Evolutionary conservation across 2,329 filamentous ascomycete species (phyloP).

Genomic region (Colletotrichum sp.): DNA sequence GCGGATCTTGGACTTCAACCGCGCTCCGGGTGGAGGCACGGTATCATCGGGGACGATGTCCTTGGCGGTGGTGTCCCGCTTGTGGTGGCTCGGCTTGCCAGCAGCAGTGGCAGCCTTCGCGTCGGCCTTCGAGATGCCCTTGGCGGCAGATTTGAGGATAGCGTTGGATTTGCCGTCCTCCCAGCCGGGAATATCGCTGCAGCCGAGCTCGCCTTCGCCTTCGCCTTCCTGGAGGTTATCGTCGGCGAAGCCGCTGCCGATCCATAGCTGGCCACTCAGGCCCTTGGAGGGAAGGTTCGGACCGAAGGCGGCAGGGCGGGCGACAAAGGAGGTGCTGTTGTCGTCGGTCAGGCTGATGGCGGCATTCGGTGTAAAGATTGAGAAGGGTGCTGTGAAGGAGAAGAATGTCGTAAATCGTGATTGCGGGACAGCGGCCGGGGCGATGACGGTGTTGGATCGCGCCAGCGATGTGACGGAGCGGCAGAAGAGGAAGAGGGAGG

Average conservation of each 20-base stretch:
- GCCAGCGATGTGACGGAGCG: constrained; percentile 52
- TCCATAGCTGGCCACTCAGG: constrained; percentile 89
- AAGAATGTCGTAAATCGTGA: constrained; percentile 63
- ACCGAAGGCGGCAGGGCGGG: constrained; percentile 91
- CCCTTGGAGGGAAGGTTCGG: constrained; percentile 77
- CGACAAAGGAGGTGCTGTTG: constrained; percentile 96
- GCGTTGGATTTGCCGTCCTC: constrained; percentile 61
- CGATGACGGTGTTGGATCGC: constrained; percentile 20
- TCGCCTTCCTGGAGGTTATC: constrained; percentile 69
- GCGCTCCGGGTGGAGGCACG: constrained; percentile 21
- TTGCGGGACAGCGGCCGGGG: constrained; percentile 29
- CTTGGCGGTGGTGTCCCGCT: constrained; percentile 35
- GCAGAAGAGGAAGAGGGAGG: constrained; percentile 59
- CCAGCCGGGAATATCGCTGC: constrained; percentile 94
- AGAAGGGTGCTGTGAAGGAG: constrained; percentile 78
- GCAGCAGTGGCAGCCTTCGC: constrained; percentile 29
- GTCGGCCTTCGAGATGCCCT: constrained; percentile 23
- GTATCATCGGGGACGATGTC: constrained; percentile 34
- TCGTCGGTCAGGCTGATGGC: constrained; percentile 97
- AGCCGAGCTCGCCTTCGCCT: constrained; percentile 86
- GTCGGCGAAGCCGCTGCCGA: constrained; percentile 89
- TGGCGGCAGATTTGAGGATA: constrained; percentile 44
- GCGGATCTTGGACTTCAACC: constrained; percentile 30
- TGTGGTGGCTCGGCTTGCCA: constrained; percentile 37
- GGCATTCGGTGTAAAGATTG: constrained; percentile 92